Evolutionary conservation across 441 rosid genomes (phyloP).

Genomic region (Gossypium davidsonii): DNA sequence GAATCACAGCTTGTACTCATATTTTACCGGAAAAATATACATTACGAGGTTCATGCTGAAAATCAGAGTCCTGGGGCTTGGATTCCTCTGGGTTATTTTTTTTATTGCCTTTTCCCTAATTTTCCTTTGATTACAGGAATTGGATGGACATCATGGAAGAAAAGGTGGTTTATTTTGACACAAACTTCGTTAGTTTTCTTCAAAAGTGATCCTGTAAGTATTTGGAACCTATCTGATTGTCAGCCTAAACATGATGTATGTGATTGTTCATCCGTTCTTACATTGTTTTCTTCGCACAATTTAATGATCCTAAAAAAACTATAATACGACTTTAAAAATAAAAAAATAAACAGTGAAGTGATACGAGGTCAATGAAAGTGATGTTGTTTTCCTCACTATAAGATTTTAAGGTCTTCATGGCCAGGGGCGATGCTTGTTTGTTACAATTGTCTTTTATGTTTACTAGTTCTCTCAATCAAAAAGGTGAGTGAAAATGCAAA

Average conservation of each 20-base stretch:
- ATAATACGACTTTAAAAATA: background rate
- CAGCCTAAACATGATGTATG: background rate
- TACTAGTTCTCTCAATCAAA: background rate
- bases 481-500: constrained; percentile 1
- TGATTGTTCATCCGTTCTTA: background rate
- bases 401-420: background rate
- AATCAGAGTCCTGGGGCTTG: background rate
- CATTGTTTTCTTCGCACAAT: background rate
- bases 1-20: background rate
- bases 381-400: background rate
- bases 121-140: constrained; percentile 50
- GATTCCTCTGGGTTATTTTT: background rate
- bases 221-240: constrained; percentile 12
- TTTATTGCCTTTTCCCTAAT: background rate
- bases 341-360: background rate
- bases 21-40: background rate
- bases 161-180: constrained; percentile 95
- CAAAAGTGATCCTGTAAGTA: constrained; percentile 93
- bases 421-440: background rate
- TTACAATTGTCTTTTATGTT: background rate
- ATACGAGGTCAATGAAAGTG: background rate
- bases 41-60: background rate
- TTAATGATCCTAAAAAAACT: background rate
- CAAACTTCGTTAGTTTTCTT: constrained; percentile 93
- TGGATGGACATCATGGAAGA: constrained; percentile 99